phyloP scores from a whole-genome alignment of 345 rosid species.

The Eucalyptus albens region DNA sequence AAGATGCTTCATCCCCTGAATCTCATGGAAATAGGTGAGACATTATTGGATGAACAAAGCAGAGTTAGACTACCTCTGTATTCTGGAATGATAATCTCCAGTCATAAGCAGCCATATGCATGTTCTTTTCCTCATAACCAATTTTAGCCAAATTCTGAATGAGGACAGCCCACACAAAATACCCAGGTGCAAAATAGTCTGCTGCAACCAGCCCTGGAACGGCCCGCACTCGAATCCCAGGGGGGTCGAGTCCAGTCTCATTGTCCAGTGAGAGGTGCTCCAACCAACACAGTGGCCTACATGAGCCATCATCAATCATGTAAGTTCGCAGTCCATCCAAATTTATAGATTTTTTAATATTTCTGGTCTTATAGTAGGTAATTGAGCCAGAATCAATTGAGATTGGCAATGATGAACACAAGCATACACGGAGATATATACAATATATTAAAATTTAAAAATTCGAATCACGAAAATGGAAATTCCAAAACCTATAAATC shows the following conservation, averaged over 20 bases:
- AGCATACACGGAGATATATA: neutral
- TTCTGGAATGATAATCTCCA: slow-evolving; percentile 65
- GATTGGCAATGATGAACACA: neutral
- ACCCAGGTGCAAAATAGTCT: slow-evolving; percentile 47
- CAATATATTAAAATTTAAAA: neutral
- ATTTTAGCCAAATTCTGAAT: slow-evolving; percentile 69
- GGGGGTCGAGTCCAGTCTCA: slow-evolving; percentile 77
- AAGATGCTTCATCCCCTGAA: neutral
- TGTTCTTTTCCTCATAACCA: slow-evolving; percentile 67
- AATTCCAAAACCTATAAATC: neutral
- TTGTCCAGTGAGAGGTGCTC: slow-evolving; percentile 62
- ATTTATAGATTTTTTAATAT: neutral
- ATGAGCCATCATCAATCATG: neutral
- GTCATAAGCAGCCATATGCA: slow-evolving; percentile 61
- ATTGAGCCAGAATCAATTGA: neutral
- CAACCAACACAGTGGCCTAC: slow-evolving; percentile 63
- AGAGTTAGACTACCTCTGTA: slow-evolving; percentile 30
- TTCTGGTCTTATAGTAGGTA: neutral
- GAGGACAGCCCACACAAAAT: slow-evolving; percentile 66
- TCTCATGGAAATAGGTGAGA: neutral
- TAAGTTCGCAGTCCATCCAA: neutral
- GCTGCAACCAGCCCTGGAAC: slow-evolving; percentile 49
- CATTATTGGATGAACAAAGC: neutral
- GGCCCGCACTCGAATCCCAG: slow-evolving; percentile 49
- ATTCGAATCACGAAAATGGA: neutral